Conservation (phyloP, 805 yeast species). For the Lachancea fermentati region DNA sequence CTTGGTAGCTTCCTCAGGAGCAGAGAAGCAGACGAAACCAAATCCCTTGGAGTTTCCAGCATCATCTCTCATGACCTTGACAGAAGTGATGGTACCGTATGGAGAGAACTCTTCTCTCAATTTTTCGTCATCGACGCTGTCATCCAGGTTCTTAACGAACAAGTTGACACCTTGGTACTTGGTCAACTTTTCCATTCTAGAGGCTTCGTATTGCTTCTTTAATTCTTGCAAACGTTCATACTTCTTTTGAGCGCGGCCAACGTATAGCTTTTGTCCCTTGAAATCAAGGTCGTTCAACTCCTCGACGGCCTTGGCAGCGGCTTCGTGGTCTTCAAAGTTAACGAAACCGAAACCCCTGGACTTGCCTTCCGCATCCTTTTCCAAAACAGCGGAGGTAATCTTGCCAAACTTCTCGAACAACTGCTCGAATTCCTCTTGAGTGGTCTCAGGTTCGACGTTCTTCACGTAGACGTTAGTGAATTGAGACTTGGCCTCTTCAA, state of each 20-base stretch:
- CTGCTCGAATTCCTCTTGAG: conserved; percentile 64
- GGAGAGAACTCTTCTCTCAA: conserved; percentile 89
- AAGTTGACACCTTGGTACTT: conserved; percentile 97
- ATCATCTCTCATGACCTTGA: conserved; percentile 93
- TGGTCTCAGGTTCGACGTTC: conserved; percentile 70
- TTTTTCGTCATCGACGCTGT: conserved; percentile 83
- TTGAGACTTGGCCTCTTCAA: conserved; percentile 84
- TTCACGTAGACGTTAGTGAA: conserved; percentile 95
- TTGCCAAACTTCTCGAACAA: conserved; percentile 70
- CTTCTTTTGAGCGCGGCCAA: conserved; percentile 99
- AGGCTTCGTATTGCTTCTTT: conserved; percentile 88
- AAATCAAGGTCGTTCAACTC: conserved; percentile 82
- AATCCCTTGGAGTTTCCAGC: conserved; percentile 94
- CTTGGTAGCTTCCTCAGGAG: conserved; percentile 98
- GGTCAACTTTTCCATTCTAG: conserved; percentile 82
- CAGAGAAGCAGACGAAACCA: conserved; percentile 95
- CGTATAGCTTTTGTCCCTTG: conserved; percentile 81
- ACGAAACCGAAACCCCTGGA: conserved; percentile 95
- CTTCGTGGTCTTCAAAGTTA: conserved; percentile 81
- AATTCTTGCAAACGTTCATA: conserved; percentile 95
- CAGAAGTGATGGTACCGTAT: conserved; percentile 92
- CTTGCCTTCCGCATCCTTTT: conserved; percentile 79
- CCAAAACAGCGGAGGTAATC: conserved; percentile 77
- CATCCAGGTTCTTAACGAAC: conserved; percentile 95
- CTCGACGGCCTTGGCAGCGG: conserved; percentile 88